Evolutionary conservation across 441 rosid genomes (phyloP), one percentile per base, ranked within the genome.

Genomic region (Pelargonium exstipulatum): DNA sequence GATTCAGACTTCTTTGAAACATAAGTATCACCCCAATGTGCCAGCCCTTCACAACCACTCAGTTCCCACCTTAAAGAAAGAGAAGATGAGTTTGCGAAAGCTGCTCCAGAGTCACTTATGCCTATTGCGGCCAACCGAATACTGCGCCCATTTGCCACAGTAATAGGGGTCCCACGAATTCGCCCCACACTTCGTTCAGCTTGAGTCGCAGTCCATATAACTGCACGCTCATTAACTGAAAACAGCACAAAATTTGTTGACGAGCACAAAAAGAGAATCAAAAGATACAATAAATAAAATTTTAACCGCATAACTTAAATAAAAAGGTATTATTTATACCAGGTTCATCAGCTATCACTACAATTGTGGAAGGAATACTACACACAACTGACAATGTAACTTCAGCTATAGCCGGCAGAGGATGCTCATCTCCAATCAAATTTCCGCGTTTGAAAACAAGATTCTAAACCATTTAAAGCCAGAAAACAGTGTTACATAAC

Each of bases 41-140:
- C 99, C 72, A 89, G 80, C 72, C 77, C 86, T 63, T 88, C 86
- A 83, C 95, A 95, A 67, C 74, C 68, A 76, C 74, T 82, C 77
- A 91, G 78, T 74, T 91, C 97, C 99, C 99, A 95, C 78, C 72
- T 81, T 79, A 95, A 84, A 71, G 77, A 74, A 80, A 95, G 91
- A 71, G 97, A 86, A 75, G 99, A 95, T 26, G 96, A 88, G 80
- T 95, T 95, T 66, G 97, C 97, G 85, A 90, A 90, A 82, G 88
- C 87, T 79, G 87, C 85, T 69, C 97, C 92, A 17, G 76, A 81
- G 75, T 60, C 70, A 77, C 88, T 81, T 66, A 90, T 76, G 77
- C 97, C 86, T 76, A 88, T 90, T 57, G 95, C 92, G 78, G 97
- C 91, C 66, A 91, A 16, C 32, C 97, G 88, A 72, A 95, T 87